Evolutionary conservation across 2,329 filamentous ascomycete species (phyloP).

Genomic region (Epichloe typhina): DNA sequence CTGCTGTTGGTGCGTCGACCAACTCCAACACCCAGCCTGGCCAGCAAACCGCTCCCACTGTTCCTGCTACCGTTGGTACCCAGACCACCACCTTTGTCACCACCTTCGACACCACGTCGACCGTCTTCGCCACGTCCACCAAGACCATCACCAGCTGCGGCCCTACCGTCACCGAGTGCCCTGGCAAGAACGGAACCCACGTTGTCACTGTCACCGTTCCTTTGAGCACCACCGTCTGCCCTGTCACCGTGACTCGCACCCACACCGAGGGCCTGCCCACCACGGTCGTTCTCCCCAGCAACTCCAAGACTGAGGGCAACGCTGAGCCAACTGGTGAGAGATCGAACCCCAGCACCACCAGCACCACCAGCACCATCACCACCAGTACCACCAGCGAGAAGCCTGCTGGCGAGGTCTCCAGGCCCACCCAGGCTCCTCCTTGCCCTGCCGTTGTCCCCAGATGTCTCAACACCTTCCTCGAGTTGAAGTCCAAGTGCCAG

Average conservation of each 20-base stretch:
- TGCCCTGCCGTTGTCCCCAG: slow-evolving; percentile 66
- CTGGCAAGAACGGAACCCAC: slow-evolving; percentile 32
- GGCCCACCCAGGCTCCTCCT: slow-evolving; percentile 13
- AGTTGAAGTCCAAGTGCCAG: slow-evolving; percentile 52
- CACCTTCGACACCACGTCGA: slow-evolving; percentile 33
- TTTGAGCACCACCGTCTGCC: slow-evolving; percentile 48
- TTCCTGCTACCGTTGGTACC: neutral
- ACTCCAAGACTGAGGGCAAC: slow-evolving; percentile 6
- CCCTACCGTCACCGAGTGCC: slow-evolving; percentile 36
- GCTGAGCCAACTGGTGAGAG: slow-evolving; percentile 5
- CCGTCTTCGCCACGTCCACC: slow-evolving; percentile 35
- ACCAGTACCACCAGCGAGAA: neutral
- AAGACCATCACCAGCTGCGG: slow-evolving; percentile 38
- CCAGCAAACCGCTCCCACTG: slow-evolving; percentile 2
- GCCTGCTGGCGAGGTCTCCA: slow-evolving; percentile 7
- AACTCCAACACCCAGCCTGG: neutral
- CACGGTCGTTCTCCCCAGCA: slow-evolving; percentile 9
- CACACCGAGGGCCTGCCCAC: slow-evolving; percentile 13
- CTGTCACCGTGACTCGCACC: slow-evolving; percentile 42
- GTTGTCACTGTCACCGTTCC: slow-evolving; percentile 41
- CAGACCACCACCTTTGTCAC: slow-evolving; percentile 13
- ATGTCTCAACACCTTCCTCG: slow-evolving; percentile 87
- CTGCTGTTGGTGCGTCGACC: neutral
- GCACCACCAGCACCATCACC: neutral
- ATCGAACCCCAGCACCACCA: slow-evolving; percentile 3